These are phyloP conservation scores for Curvularia sp. DNA, from an alignment of 2,329 filamentous ascomycete genomes.

Conservation along the genomic window DNA sequence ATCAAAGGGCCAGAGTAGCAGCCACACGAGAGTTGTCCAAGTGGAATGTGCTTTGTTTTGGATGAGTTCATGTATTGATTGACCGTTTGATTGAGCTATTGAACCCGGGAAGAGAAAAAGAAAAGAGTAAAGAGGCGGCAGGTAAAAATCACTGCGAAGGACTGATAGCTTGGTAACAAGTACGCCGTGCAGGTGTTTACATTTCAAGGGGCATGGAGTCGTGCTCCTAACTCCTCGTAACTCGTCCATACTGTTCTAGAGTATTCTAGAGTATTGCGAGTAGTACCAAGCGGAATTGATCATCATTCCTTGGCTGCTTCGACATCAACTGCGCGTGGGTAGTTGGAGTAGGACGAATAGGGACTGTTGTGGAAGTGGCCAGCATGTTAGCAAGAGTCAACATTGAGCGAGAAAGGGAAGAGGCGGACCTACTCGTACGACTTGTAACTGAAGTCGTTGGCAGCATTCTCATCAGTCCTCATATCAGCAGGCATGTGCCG, in stretches of 20 bases:
- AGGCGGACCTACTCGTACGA: neutral
- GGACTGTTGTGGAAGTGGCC: neutral
- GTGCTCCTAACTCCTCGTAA: neutral
- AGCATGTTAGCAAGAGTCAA: neutral
- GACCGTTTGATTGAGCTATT: neutral
- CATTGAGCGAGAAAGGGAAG: neutral
- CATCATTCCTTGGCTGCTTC: neutral
- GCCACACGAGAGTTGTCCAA: no score
- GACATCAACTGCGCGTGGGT: neutral
- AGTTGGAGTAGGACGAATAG: neutral
- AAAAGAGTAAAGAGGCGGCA: neutral
- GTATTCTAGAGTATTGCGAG: neutral
- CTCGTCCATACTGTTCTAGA: neutral
- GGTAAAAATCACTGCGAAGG: neutral
- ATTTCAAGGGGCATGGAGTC: neutral
- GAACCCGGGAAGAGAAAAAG: neutral
- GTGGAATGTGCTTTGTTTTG: neutral
- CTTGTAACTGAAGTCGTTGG: neutral
- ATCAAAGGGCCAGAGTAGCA: neutral
- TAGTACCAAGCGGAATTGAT: neutral
- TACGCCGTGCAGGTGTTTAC: neutral
- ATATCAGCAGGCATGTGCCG: neutral
- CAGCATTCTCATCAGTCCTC: neutral
- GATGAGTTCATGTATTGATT: neutral
- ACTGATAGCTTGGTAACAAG: neutral